Base-by-base conservation (phyloP, 139 green algal genomes). In the Spirogloea muscicola region DNA sequence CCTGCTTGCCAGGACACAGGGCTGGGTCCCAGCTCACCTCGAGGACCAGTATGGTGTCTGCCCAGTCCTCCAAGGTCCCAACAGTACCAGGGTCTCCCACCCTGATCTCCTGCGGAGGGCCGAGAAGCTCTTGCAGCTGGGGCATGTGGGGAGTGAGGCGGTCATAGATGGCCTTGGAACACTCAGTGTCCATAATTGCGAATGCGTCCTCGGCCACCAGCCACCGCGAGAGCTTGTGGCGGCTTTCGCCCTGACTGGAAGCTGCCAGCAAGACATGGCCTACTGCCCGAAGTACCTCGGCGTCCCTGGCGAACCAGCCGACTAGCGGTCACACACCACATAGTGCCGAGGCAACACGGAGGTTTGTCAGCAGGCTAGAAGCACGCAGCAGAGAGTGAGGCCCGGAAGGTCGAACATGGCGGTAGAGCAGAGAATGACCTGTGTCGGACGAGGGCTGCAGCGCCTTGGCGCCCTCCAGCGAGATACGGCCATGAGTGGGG, bases 141-240 rank as follows among this genome's bases (percentile, higher is more conserved):
- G 67, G 29, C 3, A 52, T 49, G 33, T 72, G 59, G 10, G 44
- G 44, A 7, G 64, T 52, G 16, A 84, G 72, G 7, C 51, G 80
- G 41, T 86, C 43, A 48, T 91, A 93, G 43, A 94, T 79, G 0
- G 87, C 87, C n/a, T 84, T 18, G 0, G 33, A 55, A 1, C 85
- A 84, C 16, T 41, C 68, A 3, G 79, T 49, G 7, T 88, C 74
- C 1, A 84, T 84, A 1, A 92, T 63, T n/a, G n/a, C n/a, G 73
- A 94, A 95, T 0, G 89, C 91, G 74, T 96, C 90, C 0, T 64
- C 69, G 0, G 76, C 87, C 13, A 95, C 81, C 49, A 94, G 63
- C 88, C 85, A 88, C 9, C 84, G 3, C 39, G 16, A 29, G 7
- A 72, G 31, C 5, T 25, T 5, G 10, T 60, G 51, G n/a, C 51